These are phyloP conservation scores for Piper betle DNA, from an alignment of 164 flowering plant species.

Conservation along the genomic window DNA sequence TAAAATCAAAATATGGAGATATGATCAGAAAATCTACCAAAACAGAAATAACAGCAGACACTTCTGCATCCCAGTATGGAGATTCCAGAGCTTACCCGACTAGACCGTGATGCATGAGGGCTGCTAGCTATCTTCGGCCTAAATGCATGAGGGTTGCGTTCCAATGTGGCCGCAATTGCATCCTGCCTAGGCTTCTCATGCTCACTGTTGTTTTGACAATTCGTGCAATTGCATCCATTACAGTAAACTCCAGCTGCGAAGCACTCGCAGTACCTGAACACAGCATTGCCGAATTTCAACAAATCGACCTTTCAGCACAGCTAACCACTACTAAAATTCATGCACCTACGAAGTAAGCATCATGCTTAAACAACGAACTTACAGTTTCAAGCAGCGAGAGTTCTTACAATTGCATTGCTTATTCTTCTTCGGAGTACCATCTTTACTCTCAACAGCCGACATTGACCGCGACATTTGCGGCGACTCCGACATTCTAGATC, in stretches of 20 bases:
- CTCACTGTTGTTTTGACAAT: constrained; percentile 78
- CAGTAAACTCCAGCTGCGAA: constrained; percentile 92
- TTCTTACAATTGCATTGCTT: constrained; percentile 93
- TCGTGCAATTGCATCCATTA: constrained; percentile 90
- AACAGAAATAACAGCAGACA: background rate
- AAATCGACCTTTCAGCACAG: background rate
- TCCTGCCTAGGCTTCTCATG: constrained; percentile 77
- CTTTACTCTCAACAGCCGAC: constrained; percentile 45
- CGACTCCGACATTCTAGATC: constrained; percentile 66
- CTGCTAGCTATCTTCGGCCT: constrained; percentile 94
- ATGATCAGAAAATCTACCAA: background rate
- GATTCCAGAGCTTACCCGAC: constrained; percentile 36
- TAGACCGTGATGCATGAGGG: constrained; percentile 61
- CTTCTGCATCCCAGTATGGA: background rate
- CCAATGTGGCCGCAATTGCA: constrained; percentile 80
- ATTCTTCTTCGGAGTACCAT: constrained; percentile 81
- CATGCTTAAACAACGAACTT: constrained; percentile 19
- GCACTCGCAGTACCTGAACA: constrained; percentile 86
- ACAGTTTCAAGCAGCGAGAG: constrained; percentile 87
- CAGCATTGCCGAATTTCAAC: background rate
- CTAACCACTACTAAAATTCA: too few species aligned
- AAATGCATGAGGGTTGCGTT: constrained; percentile 95
- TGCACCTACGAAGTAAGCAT: background rate
- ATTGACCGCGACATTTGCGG: constrained; percentile 43
- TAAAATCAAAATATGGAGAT: too few species aligned